Conservation (phyloP, 805 yeast genomes). For the Saccharomycopsis amapae region DNA sequence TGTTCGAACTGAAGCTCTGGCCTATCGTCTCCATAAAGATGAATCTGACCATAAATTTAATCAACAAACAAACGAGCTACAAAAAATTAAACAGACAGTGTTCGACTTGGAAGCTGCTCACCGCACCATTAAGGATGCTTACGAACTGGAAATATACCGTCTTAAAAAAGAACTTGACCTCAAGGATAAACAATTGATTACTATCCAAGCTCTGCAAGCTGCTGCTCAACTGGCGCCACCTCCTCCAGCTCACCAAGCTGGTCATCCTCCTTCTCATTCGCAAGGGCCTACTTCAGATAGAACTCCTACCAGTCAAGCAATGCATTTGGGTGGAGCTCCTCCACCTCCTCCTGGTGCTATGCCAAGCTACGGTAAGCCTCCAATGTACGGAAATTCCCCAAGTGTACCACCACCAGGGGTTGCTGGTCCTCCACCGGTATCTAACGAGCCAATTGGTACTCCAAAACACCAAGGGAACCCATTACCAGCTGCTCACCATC, state of each 20-base stretch:
- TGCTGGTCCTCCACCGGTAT: constrained; percentile 9
- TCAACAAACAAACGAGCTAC: constrained; percentile 90
- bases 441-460: constrained; percentile 14
- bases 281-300: constrained; percentile 19
- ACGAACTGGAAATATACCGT: constrained; percentile 85
- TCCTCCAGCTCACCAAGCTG: constrained; percentile 12
- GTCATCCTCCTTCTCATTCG: background rate
- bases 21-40: constrained; percentile 80
- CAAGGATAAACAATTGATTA: constrained; percentile 53
- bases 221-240: constrained; percentile 22
- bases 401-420: constrained; percentile 18
- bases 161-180: constrained; percentile 80
- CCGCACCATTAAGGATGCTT: constrained; percentile 89
- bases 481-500: constrained; percentile 17
- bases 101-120: constrained; percentile 92
- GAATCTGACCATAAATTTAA: constrained; percentile 84
- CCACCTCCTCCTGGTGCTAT: background rate
- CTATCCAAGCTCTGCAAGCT: constrained; percentile 22
- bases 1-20: constrained; percentile 75
- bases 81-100: constrained; percentile 88
- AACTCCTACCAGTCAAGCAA: constrained; percentile 16
- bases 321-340: background rate
- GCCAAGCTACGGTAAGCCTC: background rate
- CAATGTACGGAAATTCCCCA: constrained; percentile 8
- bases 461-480: constrained; percentile 15